Base-by-base conservation (phyloP, 108 stramenopile genomes). In the Cyclotella kingstonii region DNA sequence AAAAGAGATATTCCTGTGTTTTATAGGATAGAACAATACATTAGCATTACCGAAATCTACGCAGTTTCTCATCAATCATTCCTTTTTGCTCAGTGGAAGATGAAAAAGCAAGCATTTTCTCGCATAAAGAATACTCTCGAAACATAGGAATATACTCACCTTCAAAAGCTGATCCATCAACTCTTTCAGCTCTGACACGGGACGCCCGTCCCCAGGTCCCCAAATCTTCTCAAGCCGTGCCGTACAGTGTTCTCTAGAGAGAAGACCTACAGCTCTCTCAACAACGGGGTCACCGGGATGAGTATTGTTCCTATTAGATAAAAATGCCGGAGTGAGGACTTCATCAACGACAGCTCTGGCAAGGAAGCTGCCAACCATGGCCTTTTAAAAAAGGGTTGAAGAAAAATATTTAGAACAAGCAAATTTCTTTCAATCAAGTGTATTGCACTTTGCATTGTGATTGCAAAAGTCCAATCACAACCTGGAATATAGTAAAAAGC, bases 141-240 rank as follows among this genome's bases (percentile, higher is more conserved):
- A n/a, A n/a, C n/a, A n/a, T n/a, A n/a, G n/a, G n/a, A n/a, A n/a
- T n/a, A n/a, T 6, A 66, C 73, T 49, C 33, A 70, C 75, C 78
- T 81, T 77, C 23, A 96, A 62, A 15, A 93, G 68, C 69, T 93
- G 90, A 54, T 96, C 91, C 83, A 97, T 93, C 14, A 73, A 86
- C 7, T 86, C 76, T 84, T 99, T 99, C 15, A 99, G 84, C 54
- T 98, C 97, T 11, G 69, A 61, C 8, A 99, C 96, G 10, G 96
- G 94, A 21, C 96, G 85, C 17, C 94, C 95, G 60, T 97, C 96
- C 4, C 95, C 95, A 5, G 97, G 94, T 4, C 98, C 98, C 98
- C 97, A 98, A 17, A 96, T 90, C 45, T 77, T 78, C 70, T 97
- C 96, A 19, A 99, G 69, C 21, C 95, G 70, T 14, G 91, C 93